phyloP scores from a whole-genome alignment of 2,329 filamentous ascomycete genomes.

The Cadophora gregata region DNA sequence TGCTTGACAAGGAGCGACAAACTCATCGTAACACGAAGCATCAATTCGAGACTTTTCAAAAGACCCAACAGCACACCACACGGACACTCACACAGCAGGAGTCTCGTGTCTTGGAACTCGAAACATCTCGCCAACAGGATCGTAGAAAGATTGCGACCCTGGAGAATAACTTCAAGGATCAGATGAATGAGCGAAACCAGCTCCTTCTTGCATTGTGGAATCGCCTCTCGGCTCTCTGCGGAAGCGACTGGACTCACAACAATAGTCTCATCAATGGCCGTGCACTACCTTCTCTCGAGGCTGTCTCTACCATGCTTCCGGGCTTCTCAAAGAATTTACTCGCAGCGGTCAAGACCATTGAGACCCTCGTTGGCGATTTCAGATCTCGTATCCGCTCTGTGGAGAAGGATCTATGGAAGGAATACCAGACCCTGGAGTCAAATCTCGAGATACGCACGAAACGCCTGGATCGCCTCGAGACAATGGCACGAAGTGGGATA shows the following conservation, averaged over 20 bases:
- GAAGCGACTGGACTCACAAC: conserved; percentile 88
- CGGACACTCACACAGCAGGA: conserved; percentile 86
- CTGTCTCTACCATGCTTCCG: conserved; percentile 82
- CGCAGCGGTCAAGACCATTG: conserved; percentile 84
- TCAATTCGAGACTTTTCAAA: conserved; percentile 86
- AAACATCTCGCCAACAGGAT: conserved; percentile 78
- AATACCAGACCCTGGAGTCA: conserved; percentile 86
- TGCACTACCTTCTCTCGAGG: conserved; percentile 80
- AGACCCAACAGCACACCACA: conserved; percentile 85
- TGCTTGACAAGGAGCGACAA: conserved; percentile 89
- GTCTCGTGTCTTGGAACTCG: conserved; percentile 82
- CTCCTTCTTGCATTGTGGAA: conserved; percentile 91
- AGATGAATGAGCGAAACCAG: conserved; percentile 87
- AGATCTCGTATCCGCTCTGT: conserved; percentile 79
- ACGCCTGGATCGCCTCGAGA: conserved; percentile 86
- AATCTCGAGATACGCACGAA: conserved; percentile 81
- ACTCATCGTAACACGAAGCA: conserved; percentile 85
- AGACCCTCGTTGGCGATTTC: conserved; percentile 79
- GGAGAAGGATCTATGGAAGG: conserved; percentile 89
- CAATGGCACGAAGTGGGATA: conserved; percentile 71
- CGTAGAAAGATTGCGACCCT: conserved; percentile 74
- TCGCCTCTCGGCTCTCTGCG: conserved; percentile 82
- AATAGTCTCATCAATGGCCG: conserved; percentile 90
- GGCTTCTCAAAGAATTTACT: conserved; percentile 91
- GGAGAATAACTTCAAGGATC: conserved; percentile 83